These are phyloP conservation scores for Ophiocordyceps polyrhachis-furcata DNA, from an alignment of 2,329 filamentous ascomycete genomes.

Conservation along the genomic window DNA sequence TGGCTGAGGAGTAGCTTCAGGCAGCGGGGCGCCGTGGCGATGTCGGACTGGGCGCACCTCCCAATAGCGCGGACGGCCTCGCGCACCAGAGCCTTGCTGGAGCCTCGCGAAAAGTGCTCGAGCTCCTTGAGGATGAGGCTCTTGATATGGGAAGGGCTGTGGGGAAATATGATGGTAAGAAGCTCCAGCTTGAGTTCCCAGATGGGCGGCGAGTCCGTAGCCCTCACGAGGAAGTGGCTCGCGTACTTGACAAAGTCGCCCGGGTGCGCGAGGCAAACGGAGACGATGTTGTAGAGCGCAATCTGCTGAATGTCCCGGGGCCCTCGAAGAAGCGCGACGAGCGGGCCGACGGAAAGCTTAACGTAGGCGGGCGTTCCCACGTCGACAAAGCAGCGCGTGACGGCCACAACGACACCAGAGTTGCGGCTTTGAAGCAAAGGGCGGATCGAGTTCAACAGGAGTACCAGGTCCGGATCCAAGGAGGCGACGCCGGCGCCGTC, in stretches of 20 bases:
- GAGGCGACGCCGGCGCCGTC: constrained; percentile 23
- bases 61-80: constrained; percentile 89
- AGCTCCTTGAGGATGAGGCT: constrained; percentile 80
- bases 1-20: constrained; percentile 68
- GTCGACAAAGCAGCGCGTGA: constrained; percentile 68
- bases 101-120: constrained; percentile 71
- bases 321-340: constrained; percentile 70
- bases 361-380: constrained; percentile 67
- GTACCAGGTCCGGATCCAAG: constrained; percentile 63
- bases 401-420: constrained; percentile 76
- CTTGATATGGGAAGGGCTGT: constrained; percentile 57
- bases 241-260: constrained; percentile 72
- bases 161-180: constrained; percentile 75
- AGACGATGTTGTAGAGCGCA: constrained; percentile 84
- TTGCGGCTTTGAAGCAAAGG: constrained; percentile 86
- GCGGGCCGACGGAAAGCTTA: constrained; percentile 56
- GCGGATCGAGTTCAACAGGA: constrained; percentile 62
- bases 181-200: constrained; percentile 89
- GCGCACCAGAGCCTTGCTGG: constrained; percentile 58
- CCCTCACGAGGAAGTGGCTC: constrained; percentile 73
- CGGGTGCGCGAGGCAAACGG: constrained; percentile 64
- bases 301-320: constrained; percentile 78
- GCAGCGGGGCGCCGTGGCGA: constrained; percentile 55
- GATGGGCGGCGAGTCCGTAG: constrained; percentile 60
- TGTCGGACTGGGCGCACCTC: constrained; percentile 68